Base-by-base conservation (phyloP, 1,284 basidiomycete genomes). In the Cryptococcus sp. region DNA sequence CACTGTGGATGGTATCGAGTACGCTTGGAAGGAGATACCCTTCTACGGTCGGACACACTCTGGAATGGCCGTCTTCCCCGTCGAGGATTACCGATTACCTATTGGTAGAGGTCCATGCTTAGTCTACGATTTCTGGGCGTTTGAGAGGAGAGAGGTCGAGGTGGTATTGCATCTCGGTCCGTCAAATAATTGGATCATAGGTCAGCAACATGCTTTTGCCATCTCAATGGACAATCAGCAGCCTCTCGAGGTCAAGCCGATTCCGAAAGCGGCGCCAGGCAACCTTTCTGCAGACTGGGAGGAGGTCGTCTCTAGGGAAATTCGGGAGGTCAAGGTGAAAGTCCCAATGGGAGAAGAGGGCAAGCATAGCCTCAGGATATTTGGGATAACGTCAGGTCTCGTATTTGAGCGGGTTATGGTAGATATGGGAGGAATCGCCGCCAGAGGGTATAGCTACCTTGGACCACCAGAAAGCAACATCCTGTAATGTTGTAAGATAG, bases 11-110 rank as follows among this genome's bases (percentile, higher is more conserved):
- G 5, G 55, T 82, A 70, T 74, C 31, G 79, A 79, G 9, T 76
- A 83, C 25, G 66, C 77, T 2, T 86, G 84, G 84, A 77, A 75
- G 14, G 78, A 82, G 41, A 69, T 85, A 2, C 82, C 82, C 2
- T 81, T 79, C 2, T 79, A 83, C 46, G 83, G 82, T 34, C 49
- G 60, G n/a, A 60, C 54, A 3, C 43, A 32, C 13, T 55, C 47
- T n/a, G 84, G 78, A 19, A 75, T 86, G 34, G 82, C 81, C 1
- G 81, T 82, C 2, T 79, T 81, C 72, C 84, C 84, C 19, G 78
- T 80, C n/a, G 73, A 77, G 45, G 81, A 79, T 25, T 66, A 73
- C 14, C 81, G 80, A 60, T 85, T 83, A 66, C 77, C 78, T 11
- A 78, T 78, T 16, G 84, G 84, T 10, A 61, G 75, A 7, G 84